A percentile compares a stretch with the other conserved stretches of the same genome.
phyloP scores from a whole-genome alignment of 805 yeast genomes.

The Saccharomycopsis malanga region DNA sequence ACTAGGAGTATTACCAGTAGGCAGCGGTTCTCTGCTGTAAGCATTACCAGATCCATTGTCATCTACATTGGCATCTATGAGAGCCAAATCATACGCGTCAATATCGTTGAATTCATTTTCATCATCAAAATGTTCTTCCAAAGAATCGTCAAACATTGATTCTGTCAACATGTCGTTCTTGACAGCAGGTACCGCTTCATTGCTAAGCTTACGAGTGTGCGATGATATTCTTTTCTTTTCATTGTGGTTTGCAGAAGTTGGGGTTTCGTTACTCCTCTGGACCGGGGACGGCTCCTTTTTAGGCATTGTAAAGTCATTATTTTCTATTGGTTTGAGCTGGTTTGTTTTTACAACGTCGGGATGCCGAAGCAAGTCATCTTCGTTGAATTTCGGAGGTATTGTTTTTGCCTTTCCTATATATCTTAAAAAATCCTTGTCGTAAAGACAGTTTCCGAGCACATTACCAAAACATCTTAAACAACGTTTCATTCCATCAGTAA shows the following conservation, averaged over 20 bases:
- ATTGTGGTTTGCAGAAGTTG: background rate
- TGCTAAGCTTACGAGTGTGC: background rate
- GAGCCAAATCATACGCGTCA: slow-evolving; percentile 27
- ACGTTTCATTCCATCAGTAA: slow-evolving; percentile 75
- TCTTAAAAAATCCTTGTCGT: slow-evolving; percentile 60
- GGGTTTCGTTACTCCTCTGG: background rate
- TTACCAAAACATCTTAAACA: slow-evolving; percentile 77
- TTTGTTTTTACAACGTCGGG: slow-evolving; percentile 20
- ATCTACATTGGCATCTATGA: slow-evolving; percentile 5
- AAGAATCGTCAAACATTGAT: slow-evolving; percentile 42
- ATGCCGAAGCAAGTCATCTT: slow-evolving; percentile 29
- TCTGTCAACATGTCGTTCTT: slow-evolving; percentile 23
- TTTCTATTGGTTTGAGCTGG: slow-evolving; percentile 7
- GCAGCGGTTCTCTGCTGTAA: background rate
- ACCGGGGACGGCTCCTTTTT: background rate
- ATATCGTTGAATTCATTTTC: slow-evolving; percentile 31
- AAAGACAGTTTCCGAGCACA: slow-evolving; percentile 78
- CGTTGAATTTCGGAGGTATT: slow-evolving; percentile 28
- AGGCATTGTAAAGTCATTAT: background rate
- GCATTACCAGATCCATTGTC: background rate
- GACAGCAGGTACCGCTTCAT: background rate
- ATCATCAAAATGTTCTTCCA: slow-evolving; percentile 44
- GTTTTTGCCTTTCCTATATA: slow-evolving; percentile 41
- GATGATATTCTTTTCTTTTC: background rate
- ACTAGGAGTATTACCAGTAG: background rate